phyloP scores from a whole-genome alignment of 2,329 filamentous ascomycete species.

The Arachnomyces sp. region DNA sequence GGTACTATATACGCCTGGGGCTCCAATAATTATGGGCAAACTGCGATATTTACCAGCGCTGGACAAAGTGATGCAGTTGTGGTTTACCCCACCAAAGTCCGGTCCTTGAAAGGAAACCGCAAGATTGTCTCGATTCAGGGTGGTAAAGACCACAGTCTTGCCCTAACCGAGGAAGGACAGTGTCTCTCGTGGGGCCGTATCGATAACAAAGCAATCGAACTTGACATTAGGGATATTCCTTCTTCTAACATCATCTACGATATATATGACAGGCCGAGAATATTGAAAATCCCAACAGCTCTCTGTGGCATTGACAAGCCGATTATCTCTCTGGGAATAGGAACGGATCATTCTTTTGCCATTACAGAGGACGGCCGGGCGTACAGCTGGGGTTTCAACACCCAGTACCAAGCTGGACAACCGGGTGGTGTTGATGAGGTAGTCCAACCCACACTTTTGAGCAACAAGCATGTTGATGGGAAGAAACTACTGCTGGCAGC shows the following conservation, averaged over 20 bases:
- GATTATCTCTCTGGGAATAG: constrained; percentile 5
- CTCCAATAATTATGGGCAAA: constrained; percentile 71
- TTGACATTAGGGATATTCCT: constrained; percentile 8
- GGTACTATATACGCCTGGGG: constrained; percentile 59
- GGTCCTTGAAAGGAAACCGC: constrained; percentile 43
- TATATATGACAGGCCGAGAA: constrained; percentile 8
- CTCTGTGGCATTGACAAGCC: too few species aligned
- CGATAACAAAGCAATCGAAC: constrained; percentile 13
- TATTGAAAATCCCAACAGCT: constrained; percentile 9
- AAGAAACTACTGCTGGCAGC: constrained; percentile 4
- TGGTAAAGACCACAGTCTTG: constrained; percentile 16
- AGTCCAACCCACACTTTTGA: too few species aligned
- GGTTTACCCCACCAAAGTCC: constrained; percentile 54
- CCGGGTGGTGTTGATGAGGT: constrained; percentile 8
- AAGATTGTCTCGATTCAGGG: constrained; percentile 10
- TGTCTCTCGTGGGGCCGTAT: constrained; percentile 18
- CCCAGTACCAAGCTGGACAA: constrained; percentile 10
- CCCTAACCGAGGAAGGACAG: constrained; percentile 9
- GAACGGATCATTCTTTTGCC: constrained; percentile 11
- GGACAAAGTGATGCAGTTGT: constrained; percentile 52
- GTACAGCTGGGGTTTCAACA: constrained; percentile 13
- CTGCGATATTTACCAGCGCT: constrained; percentile 53
- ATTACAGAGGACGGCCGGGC: constrained; percentile 12
- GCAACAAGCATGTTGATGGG: constrained; percentile 6
- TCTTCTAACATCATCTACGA: too few species aligned